A percentile compares a stretch with the other conserved stretches of the same genome.
These are phyloP conservation scores for Chaetoceros tenuissimus DNA, from an alignment of 108 stramenopile species.

Conservation along the genomic window DNA sequence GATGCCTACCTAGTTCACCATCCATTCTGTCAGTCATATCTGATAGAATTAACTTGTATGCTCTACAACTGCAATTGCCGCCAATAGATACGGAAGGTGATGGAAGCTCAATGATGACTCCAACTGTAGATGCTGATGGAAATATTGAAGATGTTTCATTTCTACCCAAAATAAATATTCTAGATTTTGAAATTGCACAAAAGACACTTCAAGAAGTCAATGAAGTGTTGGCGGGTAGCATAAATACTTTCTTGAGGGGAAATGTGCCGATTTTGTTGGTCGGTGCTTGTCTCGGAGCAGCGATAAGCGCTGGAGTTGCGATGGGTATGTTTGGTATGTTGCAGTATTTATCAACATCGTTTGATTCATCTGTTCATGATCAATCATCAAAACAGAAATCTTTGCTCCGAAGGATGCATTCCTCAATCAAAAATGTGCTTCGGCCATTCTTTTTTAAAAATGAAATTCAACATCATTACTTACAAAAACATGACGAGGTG, in stretches of 20 bases:
- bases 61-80: not conserved
- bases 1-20: too few relatives aligned
- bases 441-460: too few relatives aligned
- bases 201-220: not conserved
- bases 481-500: too few relatives aligned
- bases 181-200: not conserved
- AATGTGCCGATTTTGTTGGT: not conserved
- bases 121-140: not conserved
- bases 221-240: not conserved
- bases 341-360: too few relatives aligned
- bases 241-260: not conserved
- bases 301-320: not conserved
- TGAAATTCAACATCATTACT: too few relatives aligned
- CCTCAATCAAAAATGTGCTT: too few relatives aligned
- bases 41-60: too few relatives aligned
- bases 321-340: not conserved
- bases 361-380: too few relatives aligned
- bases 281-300: not conserved
- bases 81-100: not conserved
- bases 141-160: not conserved
- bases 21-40: too few relatives aligned
- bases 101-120: too few relatives aligned
- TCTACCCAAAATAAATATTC: not conserved
- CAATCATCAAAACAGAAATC: too few relatives aligned
- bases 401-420: too few relatives aligned